These are phyloP conservation scores for Zasmidium citrigriseum DNA, from an alignment of 2,329 filamentous ascomycete species.

Conservation along the genomic window DNA sequence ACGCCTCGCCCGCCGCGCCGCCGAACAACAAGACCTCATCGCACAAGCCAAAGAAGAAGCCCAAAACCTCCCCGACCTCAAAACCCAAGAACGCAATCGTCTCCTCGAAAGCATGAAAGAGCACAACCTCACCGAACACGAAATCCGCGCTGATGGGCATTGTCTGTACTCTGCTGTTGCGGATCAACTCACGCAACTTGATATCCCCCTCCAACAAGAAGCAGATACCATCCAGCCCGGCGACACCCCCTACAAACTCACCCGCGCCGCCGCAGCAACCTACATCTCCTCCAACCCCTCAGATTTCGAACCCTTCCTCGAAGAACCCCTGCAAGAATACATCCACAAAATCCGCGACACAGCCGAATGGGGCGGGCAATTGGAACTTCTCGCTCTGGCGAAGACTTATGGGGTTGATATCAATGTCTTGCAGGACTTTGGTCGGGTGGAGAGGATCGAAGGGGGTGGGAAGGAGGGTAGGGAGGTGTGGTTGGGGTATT, in stretches of 20 bases:
- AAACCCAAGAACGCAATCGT: constrained; percentile 66
- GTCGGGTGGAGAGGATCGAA: constrained; percentile 73
- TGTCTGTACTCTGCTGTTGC: constrained; percentile 92
- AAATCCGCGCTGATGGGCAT: constrained; percentile 88
- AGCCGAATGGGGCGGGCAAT: constrained; percentile 92
- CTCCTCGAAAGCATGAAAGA: constrained; percentile 69
- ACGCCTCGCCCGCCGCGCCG: constrained; percentile 82
- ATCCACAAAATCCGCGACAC: constrained; percentile 77
- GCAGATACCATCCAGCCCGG: constrained; percentile 16
- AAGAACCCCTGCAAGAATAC: constrained; percentile 75
- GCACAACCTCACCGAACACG: constrained; percentile 68
- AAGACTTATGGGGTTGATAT: constrained; percentile 78
- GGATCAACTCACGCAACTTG: constrained; percentile 66
- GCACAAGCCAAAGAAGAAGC: constrained; percentile 75
- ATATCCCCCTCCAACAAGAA: constrained; percentile 44
- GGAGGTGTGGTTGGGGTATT: constrained; percentile 87
- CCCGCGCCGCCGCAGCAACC: constrained; percentile 70
- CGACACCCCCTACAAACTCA: constrained; percentile 58
- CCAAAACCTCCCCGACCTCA: constrained; percentile 69
- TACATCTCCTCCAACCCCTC: constrained; percentile 75
- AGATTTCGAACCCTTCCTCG: constrained; percentile 84
- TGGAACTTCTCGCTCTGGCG: constrained; percentile 84
- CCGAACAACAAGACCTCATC: constrained; percentile 73
- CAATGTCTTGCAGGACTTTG: constrained; percentile 79
- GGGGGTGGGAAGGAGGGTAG: constrained; percentile 48